phyloP scores from a whole-genome alignment of 1,284 basidiomycete genomes.

The Leccinum angustisporum region DNA sequence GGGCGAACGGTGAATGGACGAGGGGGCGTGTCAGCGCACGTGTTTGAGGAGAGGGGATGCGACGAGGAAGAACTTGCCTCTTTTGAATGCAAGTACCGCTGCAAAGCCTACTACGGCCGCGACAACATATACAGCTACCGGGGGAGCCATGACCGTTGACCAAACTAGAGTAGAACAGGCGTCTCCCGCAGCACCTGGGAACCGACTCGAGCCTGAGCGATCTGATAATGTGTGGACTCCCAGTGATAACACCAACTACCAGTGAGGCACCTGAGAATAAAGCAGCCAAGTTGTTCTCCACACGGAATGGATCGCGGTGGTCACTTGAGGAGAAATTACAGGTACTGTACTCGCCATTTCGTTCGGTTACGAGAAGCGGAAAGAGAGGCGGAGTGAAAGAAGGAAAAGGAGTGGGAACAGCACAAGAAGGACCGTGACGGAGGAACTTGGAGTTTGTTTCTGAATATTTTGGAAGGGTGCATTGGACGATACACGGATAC shows the following conservation, averaged over 20 bases:
- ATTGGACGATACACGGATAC: no score
- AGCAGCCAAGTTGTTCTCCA: background rate
- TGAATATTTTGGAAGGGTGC: no score
- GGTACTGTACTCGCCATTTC: no score
- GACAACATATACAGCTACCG: slow-evolving; percentile 39
- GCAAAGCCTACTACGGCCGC: slow-evolving; percentile 42
- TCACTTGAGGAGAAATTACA: no score
- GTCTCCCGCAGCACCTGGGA: no score
- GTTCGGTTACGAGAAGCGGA: no score
- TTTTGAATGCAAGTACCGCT: slow-evolving; percentile 43
- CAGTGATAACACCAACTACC: slow-evolving; percentile 7
- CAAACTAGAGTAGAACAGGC: slow-evolving; percentile 8
- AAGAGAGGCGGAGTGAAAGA: no score
- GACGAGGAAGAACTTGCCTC: slow-evolving; percentile 35
- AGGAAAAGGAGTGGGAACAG: no score
- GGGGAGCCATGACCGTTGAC: slow-evolving; percentile 26
- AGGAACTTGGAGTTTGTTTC: no score
- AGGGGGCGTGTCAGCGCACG: slow-evolving; percentile 25
- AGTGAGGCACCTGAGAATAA: background rate
- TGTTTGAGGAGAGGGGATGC: slow-evolving; percentile 4
- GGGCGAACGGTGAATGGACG: background rate
- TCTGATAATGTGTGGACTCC: background rate
- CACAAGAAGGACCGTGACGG: no score
- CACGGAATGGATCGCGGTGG: no score
- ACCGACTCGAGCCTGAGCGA: background rate